A percentile compares a stretch with the other conserved stretches of the same genome.
These are phyloP conservation scores for Carpinus fangiana DNA, from an alignment of 306 rosid genomes.

Conservation along the genomic window DNA sequence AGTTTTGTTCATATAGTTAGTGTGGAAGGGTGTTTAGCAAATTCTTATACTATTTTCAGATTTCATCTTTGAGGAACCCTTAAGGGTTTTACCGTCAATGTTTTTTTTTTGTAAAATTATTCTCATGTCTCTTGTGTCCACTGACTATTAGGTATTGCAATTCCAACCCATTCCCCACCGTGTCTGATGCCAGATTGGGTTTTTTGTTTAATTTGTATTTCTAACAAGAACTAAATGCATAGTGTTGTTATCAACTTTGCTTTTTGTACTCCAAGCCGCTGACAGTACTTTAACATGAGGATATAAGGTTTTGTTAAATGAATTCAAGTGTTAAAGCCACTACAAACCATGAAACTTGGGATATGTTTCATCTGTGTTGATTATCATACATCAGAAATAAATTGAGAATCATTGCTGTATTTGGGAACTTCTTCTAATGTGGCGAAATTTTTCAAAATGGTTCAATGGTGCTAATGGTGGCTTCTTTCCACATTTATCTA, in stretches of 20 bases:
- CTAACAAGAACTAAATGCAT: not conserved
- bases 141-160: constrained; percentile 6
- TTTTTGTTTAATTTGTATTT: not conserved
- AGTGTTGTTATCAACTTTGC: not conserved
- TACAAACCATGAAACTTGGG: not conserved
- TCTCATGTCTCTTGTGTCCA: not conserved
- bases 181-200: constrained; percentile 6
- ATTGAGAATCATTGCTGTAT: not conserved
- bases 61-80: constrained; percentile 20
- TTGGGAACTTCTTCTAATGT: constrained; percentile 12
- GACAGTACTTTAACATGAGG: not conserved
- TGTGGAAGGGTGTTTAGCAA: constrained; percentile 18
- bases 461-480: not conserved
- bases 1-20: constrained; percentile 26
- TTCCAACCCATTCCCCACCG: not conserved
- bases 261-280: not conserved
- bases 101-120: not conserved
- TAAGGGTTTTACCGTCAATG: not conserved
- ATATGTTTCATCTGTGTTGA: not conserved
- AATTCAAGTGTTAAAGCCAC: not conserved
- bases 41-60: not conserved
- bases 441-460: not conserved
- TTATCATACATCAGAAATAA: not conserved
- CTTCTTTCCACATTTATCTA: constrained; percentile 12
- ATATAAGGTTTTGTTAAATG: not conserved